Conservation (phyloP, 2,329 filamentous ascomycete genomes). For the Gnomoniopsis sp. region DNA sequence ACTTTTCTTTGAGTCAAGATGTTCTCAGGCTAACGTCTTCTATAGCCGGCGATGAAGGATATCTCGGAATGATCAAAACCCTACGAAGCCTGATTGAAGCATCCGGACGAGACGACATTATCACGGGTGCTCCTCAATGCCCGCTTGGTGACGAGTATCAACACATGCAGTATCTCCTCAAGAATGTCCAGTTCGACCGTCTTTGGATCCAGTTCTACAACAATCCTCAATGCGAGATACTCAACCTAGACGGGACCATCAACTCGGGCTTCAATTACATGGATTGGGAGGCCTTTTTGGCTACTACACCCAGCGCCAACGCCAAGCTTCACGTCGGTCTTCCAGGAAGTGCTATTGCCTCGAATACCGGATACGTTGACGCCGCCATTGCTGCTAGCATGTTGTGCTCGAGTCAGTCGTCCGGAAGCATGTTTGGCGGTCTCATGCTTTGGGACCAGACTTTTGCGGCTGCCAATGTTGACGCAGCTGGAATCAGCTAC, state of each 20-base stretch:
- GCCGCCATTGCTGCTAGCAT: conserved; percentile 20
- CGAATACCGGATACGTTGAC: conserved; percentile 26
- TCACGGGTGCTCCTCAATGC: conserved; percentile 43
- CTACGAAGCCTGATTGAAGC: conserved; percentile 19
- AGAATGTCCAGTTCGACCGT: conserved; percentile 35
- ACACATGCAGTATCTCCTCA: conserved; percentile 40
- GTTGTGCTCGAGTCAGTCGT: conserved; percentile 23
- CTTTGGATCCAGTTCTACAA: conserved; percentile 48
- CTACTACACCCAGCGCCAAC: conserved; percentile 28
- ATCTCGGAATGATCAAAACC: conserved; percentile 26
- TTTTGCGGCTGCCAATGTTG: conserved; percentile 19
- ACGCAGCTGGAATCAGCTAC: conserved; percentile 19
- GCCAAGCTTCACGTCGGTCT: conserved; percentile 38
- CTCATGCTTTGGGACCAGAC: conserved; percentile 32
- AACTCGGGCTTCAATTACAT: conserved; percentile 34
- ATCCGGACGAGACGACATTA: conserved; percentile 14
- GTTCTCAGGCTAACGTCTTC: background rate
- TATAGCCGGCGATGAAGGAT: conserved; percentile 24
- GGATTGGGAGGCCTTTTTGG: conserved; percentile 31
- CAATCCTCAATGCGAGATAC: conserved; percentile 37
- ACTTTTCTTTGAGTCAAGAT: background rate
- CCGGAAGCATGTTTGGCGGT: conserved; percentile 26
- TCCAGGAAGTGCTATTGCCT: conserved; percentile 26
- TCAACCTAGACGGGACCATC: conserved; percentile 22
- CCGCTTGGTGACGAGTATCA: conserved; percentile 34